phyloP scores from a whole-genome alignment of 352 stramenopile genomes.

The Phytophthora chlamydospora region DNA sequence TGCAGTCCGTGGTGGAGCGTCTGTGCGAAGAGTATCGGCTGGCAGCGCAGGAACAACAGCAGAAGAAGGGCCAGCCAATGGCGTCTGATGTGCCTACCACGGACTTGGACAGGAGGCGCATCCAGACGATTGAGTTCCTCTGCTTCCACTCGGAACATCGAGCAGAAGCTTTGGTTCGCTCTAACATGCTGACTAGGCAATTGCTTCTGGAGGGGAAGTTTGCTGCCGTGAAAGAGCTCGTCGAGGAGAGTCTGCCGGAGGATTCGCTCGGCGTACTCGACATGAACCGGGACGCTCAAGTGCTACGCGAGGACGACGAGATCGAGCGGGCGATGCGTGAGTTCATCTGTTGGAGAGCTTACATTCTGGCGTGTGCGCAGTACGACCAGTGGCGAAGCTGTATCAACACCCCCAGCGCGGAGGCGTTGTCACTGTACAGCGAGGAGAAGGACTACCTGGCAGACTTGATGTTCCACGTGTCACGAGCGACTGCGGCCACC shows the following conservation, averaged over 20 bases:
- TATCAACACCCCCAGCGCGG: constrained; percentile 35
- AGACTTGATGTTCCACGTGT: constrained; percentile 81
- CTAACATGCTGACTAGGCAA: constrained; percentile 70
- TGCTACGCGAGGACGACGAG: constrained; percentile 47
- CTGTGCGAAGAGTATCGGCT: constrained; percentile 45
- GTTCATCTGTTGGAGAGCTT: constrained; percentile 75
- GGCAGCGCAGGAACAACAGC: constrained; percentile 37
- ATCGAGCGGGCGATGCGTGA: constrained; percentile 66
- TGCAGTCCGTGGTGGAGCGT: constrained; percentile 60
- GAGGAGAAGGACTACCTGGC: constrained; percentile 81
- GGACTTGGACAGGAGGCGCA: constrained; percentile 60
- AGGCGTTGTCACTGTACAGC: constrained; percentile 53
- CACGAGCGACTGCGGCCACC: constrained; percentile 50
- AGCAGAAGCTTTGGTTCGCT: constrained; percentile 56
- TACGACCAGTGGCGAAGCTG: constrained; percentile 81
- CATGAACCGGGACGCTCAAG: constrained; percentile 54
- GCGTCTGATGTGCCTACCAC: constrained; percentile 39
- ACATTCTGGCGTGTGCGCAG: constrained; percentile 63
- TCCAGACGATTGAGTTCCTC: constrained; percentile 72
- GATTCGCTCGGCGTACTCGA: constrained; percentile 74
- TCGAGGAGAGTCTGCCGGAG: constrained; percentile 64
- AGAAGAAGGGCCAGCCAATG: constrained; percentile 25
- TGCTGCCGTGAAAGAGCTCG: constrained; percentile 57
- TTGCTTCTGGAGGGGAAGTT: constrained; percentile 82
- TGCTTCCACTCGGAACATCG: constrained; percentile 79